A percentile compares a stretch with the other conserved stretches of the same genome.
Evolutionary conservation across 2,329 filamentous ascomycete genomes (phyloP).

Genomic region (Exophiala alcalophila): DNA sequence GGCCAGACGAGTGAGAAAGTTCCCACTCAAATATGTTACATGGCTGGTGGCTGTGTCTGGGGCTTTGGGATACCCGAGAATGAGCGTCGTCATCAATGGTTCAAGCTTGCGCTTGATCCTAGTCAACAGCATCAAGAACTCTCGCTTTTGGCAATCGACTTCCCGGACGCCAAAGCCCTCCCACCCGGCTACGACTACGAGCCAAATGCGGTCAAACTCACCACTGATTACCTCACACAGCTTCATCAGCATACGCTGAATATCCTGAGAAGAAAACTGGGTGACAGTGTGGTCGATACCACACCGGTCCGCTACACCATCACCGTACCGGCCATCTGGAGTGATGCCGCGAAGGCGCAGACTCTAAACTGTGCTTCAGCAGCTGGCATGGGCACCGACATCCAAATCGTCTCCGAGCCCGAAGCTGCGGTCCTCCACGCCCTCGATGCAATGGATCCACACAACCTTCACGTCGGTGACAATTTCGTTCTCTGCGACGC

Average conservation of each 20-base stretch:
- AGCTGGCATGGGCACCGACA: conserved; percentile 29
- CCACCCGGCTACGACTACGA: conserved; percentile 16
- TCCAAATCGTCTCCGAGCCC: conserved; percentile 32
- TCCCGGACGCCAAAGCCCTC: conserved; percentile 18
- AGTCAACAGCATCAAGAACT: conserved; percentile 15
- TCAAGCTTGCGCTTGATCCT: conserved; percentile 29
- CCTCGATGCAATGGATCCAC: conserved; percentile 28
- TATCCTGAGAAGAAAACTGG: conserved; percentile 20
- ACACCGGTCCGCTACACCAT: conserved; percentile 30
- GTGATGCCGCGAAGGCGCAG: conserved; percentile 30
- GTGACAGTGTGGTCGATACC: conserved; percentile 12
- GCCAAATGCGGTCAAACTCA: conserved; percentile 5
- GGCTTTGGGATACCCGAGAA: conserved; percentile 26
- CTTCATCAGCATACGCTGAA: conserved; percentile 20
- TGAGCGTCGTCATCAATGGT: conserved; percentile 29
- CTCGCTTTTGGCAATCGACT: conserved; percentile 11
- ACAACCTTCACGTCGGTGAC: conserved; percentile 24
- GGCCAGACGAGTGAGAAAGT: conserved; percentile 31
- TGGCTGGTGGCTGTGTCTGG: conserved; percentile 16
- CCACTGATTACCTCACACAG: conserved; percentile 23
- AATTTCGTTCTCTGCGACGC: conserved; percentile 39
- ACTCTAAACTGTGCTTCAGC: conserved; percentile 13
- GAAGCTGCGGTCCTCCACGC: conserved; percentile 37
- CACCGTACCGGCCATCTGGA: conserved; percentile 35
- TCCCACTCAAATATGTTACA: conserved; percentile 25